Percentiles rank a stretch among this genome's conserved stretches.
Conservation (phyloP, 2,329 filamentous ascomycete species). For the Grosmannia penicillata region DNA sequence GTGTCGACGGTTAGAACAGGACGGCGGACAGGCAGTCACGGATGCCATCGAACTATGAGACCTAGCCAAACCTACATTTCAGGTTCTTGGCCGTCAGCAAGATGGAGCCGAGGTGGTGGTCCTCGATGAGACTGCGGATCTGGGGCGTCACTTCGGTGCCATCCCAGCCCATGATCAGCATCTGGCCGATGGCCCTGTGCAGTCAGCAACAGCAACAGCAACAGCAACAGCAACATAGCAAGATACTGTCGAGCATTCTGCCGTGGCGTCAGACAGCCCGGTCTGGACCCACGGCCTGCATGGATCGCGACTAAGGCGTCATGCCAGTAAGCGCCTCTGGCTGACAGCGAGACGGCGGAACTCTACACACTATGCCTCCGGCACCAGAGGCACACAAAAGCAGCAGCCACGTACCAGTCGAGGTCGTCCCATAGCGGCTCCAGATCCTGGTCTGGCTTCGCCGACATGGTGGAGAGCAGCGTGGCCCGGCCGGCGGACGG, state of each 20-base stretch:
- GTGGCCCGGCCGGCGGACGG: no score
- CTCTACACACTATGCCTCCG: no score
- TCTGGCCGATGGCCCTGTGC: conserved; percentile 55
- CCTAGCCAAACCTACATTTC: conserved; percentile 43
- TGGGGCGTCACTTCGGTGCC: conserved; percentile 72
- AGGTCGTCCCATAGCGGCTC: conserved; percentile 62
- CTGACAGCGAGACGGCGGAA: no score
- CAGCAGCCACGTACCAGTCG: conserved; percentile 42
- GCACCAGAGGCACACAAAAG: conserved; percentile 6
- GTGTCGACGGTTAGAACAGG: no score
- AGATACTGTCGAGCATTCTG: no score
- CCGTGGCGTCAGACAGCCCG: no score
- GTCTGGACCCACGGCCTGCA: no score
- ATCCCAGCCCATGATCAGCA: conserved; percentile 76
- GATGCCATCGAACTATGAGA: background rate
- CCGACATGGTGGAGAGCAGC: conserved; percentile 17
- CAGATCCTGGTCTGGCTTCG: conserved; percentile 28
- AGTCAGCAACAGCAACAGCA: background rate
- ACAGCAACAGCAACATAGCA: no score
- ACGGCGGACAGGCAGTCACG: no score
- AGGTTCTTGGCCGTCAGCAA: conserved; percentile 73
- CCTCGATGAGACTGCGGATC: conserved; percentile 65
- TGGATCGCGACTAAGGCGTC: no score
- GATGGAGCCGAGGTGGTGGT: conserved; percentile 80
- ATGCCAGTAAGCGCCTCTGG: no score